Percentiles rank a stretch among this genome's conserved stretches.
Evolutionary conservation across 2,329 filamentous ascomycete species (phyloP).

Genomic region (Calonectria pteridis): DNA sequence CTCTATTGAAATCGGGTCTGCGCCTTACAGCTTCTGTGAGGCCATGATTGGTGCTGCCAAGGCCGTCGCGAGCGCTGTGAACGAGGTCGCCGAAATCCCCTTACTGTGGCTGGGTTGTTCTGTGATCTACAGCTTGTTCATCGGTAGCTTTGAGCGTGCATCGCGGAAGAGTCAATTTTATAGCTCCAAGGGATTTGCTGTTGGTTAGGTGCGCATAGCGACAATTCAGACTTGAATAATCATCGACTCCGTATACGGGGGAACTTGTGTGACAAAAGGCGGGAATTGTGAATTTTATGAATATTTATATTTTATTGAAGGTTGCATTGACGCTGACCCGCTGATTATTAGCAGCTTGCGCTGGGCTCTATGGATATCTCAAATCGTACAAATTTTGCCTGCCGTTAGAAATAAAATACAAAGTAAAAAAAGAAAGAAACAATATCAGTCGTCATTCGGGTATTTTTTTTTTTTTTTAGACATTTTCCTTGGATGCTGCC

Average conservation of each 20-base stretch:
- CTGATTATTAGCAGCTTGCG: neutral
- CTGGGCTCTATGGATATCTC: neutral
- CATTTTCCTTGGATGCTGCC: neutral
- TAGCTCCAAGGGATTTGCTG: neutral
- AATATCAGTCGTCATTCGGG: neutral
- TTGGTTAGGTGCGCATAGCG: neutral
- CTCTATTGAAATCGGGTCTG: neutral
- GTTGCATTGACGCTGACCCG: too few relatives aligned
- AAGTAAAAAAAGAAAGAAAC: neutral
- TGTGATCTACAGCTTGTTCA: neutral
- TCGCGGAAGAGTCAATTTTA: neutral
- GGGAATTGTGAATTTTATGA: neutral
- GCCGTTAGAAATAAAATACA: neutral
- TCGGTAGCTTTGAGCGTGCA: neutral
- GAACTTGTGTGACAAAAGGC: neutral
- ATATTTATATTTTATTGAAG: neutral
- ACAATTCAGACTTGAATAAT: neutral
- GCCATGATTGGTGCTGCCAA: neutral
- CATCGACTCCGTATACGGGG: too few relatives aligned
- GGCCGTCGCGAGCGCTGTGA: neutral
- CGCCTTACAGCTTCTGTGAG: neutral
- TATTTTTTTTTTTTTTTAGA: neutral
- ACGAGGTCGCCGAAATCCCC: neutral
- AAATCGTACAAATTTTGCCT: neutral
- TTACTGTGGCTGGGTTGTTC: neutral